Base-by-base conservation (phyloP, 257 asterid genomes). In the Solanum pinnatisectum region DNA sequence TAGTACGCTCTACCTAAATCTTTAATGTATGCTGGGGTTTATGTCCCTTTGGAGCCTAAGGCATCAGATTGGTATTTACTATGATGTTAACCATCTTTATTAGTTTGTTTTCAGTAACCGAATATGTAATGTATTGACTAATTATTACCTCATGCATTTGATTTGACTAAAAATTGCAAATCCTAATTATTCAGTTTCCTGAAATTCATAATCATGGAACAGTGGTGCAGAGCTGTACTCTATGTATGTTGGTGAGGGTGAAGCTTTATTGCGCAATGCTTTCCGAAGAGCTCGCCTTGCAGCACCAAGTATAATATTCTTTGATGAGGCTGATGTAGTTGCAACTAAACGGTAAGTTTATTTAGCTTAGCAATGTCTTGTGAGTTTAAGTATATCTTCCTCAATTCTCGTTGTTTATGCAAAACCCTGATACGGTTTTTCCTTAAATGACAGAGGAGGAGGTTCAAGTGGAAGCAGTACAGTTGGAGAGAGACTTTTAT, bases 191-290 rank as follows among this genome's bases (percentile, higher is more conserved):
- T 82, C 10, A 32, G 16, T 49, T 46, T 68, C 84, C 60, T 71
- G 70, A 42, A 78, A 81, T 83, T 76, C 74, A 90, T 52, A 16
- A 52, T 88, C 79, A 59, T 85, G 87, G 76, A 52, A 89, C 95
- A 97, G 99, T 93, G 97, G 98, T 46, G 99, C 99, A 92, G 99
- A 95, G 68, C 90, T 97, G 59, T 97, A 91, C 83, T 94, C 98
- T 59, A 96, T 94, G 99, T 97, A 97, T 86, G 99, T 97, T 89
- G 99, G 99, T 70, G 99, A 97, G 88, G 99, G 99, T 49, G 99
- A 97, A 93, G 96, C 99, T 86, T 91, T 97, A 84, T 81, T 97
- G 91, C 98, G 99, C 35, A 94, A 94, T 86, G 94, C 96, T 37
- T 97, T 97, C 88, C 93, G 95, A 30, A 94, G 95, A 93, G 99